Evolutionary conservation across 2,329 filamentous ascomycete genomes (phyloP).

Genomic region (Lachnellula hyalina): DNA sequence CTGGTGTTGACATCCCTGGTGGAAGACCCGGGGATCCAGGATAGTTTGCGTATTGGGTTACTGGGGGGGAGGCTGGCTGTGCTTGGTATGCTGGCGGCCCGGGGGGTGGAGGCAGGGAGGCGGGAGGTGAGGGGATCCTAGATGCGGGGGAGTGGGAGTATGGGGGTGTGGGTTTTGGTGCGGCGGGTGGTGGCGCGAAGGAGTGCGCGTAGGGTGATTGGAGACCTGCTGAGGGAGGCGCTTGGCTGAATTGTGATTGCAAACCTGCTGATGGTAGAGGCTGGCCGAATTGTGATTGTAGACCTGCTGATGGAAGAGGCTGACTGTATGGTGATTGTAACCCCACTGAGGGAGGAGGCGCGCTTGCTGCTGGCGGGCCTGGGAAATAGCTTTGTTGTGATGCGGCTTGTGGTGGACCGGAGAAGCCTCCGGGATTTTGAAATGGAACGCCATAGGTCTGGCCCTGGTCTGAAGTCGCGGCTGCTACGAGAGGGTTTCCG

Average conservation of each 20-base stretch:
- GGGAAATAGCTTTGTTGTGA: slow-evolving; percentile 32
- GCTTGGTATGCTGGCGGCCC: slow-evolving; percentile 17
- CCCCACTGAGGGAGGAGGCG: slow-evolving; percentile 11
- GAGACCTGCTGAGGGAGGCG: slow-evolving; percentile 12
- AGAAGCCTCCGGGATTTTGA: slow-evolving; percentile 15
- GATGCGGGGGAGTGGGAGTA: slow-evolving; percentile 11
- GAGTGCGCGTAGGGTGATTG: slow-evolving; percentile 21
- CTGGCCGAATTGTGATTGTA: slow-evolving; percentile 9
- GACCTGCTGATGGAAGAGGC: slow-evolving; percentile 8
- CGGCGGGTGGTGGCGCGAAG: slow-evolving; percentile 24
- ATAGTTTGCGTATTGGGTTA: slow-evolving; percentile 41
- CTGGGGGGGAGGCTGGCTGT: slow-evolving; percentile 14
- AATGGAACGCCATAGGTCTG: slow-evolving; percentile 46
- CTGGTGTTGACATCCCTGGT: slow-evolving; percentile 36
- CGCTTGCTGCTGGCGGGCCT: slow-evolving; percentile 30
- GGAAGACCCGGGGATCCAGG: slow-evolving; percentile 21
- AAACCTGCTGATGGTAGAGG: slow-evolving; percentile 11
- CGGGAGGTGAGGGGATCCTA: neutral
- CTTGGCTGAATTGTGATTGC: slow-evolving; percentile 13
- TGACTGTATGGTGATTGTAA: too few species aligned
- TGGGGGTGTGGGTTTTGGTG: slow-evolving; percentile 3
- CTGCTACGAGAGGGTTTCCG: slow-evolving; percentile 52
- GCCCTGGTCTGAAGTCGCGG: slow-evolving; percentile 52
- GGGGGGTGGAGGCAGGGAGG: slow-evolving; percentile 9
- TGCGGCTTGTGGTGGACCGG: slow-evolving; percentile 11